These are phyloP conservation scores for Xylogone sp. DNA, from an alignment of 2,329 filamentous ascomycete genomes.

Conservation along the genomic window DNA sequence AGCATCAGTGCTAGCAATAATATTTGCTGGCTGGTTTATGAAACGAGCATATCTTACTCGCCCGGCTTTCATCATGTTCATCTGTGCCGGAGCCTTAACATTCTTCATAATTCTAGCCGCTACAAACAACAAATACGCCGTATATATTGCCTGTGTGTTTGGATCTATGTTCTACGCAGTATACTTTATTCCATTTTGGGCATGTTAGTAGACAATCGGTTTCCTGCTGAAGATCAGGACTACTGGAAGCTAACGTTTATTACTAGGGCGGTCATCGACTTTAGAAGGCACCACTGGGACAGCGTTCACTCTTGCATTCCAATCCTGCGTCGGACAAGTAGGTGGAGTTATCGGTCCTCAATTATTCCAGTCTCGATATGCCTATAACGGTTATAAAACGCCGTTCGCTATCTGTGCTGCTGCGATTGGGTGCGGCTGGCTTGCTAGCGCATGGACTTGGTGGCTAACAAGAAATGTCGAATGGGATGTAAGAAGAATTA, in stretches of 20 bases:
- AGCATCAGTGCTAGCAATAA: conserved; percentile 34
- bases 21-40: conserved; percentile 37
- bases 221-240: not conserved
- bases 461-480: conserved; percentile 37
- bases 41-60: conserved; percentile 35
- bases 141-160: conserved; percentile 41
- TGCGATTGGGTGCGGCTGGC: conserved; percentile 30
- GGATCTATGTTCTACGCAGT: conserved; percentile 39
- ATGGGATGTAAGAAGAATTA: conserved; percentile 31
- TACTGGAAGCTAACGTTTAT: not conserved
- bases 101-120: conserved; percentile 42
- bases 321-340: conserved; percentile 39
- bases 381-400: conserved; percentile 35
- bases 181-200: conserved; percentile 44
- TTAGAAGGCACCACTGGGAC: conserved; percentile 38
- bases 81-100: conserved; percentile 35
- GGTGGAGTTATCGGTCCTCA: conserved; percentile 42
- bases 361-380: conserved; percentile 38
- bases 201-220: conserved; percentile 24
- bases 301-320: conserved; percentile 40
- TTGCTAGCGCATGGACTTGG: conserved; percentile 37
- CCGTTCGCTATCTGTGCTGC: conserved; percentile 34
- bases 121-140: conserved; percentile 30
- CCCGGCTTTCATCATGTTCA: conserved; percentile 36
- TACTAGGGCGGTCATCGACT: conserved; percentile 34